Evolutionary conservation across 2,329 filamentous ascomycete species (phyloP), one percentile per base, ranked within the genome.

Genomic region (Seiridium unicorne): DNA sequence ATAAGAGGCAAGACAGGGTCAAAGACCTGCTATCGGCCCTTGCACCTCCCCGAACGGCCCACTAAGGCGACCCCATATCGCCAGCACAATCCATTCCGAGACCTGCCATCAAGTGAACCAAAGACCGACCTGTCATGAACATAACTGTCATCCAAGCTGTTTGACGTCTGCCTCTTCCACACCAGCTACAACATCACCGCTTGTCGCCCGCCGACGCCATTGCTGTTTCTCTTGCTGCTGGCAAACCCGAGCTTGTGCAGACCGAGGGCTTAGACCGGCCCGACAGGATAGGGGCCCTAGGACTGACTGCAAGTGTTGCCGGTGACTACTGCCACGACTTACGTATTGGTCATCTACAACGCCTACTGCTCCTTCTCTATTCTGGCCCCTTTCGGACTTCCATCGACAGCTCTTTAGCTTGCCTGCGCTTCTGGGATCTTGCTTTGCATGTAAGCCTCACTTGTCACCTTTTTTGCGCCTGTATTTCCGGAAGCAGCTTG

Each of bases 1-100:
- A 57, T 44, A 26, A 26, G 18, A 26, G 18, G 18, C 18, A 26
- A 26, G n/a, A 47, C 54, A 57, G 54, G 54, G 54, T 57, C 40
- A 34, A 57, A 57, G 54, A 57, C 54, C 54, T 57, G 54, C 54
- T 57, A 47, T 34, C 42, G 54, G 54, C 44, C 54, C 40, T 57
- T 46, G 54, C 44, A 44, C 32, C 42, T 57, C 54, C 54, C 49
- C 54, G 40, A 56, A 46, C 7, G 54, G 42, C 54, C 54, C 54
- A 57, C 54, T 47, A 55, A 55, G 51, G n/a, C 34, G 44, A 32
- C 54, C 40, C 44, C 54, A 35, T 57, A 57, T 57, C 54, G 42
- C 54, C 42, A 44, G 40, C 54, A 57, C n/a, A 57, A 57, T 35
- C 54, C 40, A 46, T 46, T 47, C 40, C 54, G 42, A 26, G 54